Evolutionary conservation across 148 eudicot species (phyloP).

Genomic region (Agrostemma githago): DNA sequence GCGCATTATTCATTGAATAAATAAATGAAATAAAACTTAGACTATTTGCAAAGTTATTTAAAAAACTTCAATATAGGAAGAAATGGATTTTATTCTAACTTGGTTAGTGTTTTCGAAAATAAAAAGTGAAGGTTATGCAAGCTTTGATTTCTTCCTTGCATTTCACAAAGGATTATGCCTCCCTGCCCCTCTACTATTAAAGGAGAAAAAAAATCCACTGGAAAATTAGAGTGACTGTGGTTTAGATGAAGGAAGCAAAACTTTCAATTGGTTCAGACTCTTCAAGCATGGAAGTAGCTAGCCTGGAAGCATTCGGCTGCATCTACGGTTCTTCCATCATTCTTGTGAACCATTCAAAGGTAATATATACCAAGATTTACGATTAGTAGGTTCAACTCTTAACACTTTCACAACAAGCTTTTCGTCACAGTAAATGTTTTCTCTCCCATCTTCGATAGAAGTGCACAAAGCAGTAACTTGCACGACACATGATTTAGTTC

Average conservation of each 20-base stretch:
- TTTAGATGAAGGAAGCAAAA: conserved; percentile 50
- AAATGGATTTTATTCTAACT: neutral
- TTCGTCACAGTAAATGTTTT: conserved; percentile 69
- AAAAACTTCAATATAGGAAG: neutral
- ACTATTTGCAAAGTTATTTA: neutral
- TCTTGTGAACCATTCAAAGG: conserved; percentile 78
- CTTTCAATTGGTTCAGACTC: conserved; percentile 93
- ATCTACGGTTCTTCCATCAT: conserved; percentile 73
- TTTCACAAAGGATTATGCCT: neutral
- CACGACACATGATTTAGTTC: conserved; percentile 72
- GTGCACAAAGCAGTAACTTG: conserved; percentile 63
- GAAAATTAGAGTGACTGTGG: neutral
- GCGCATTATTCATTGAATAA: neutral
- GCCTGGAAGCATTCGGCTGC: conserved; percentile 98
- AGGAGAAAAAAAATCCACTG: neutral
- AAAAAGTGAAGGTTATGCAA: neutral
- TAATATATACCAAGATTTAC: conserved; percentile 86
- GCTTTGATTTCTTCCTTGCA: neutral
- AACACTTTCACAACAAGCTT: conserved; percentile 82
- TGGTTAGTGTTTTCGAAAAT: neutral
- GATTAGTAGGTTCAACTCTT: conserved; percentile 79
- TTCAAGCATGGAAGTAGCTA: conserved; percentile 89
- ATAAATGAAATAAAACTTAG: no score
- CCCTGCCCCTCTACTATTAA: neutral
- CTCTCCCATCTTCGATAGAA: conserved; percentile 60